These are phyloP conservation scores for Ceriops decandra DNA, from an alignment of 345 rosid genomes.

Conservation along the genomic window DNA sequence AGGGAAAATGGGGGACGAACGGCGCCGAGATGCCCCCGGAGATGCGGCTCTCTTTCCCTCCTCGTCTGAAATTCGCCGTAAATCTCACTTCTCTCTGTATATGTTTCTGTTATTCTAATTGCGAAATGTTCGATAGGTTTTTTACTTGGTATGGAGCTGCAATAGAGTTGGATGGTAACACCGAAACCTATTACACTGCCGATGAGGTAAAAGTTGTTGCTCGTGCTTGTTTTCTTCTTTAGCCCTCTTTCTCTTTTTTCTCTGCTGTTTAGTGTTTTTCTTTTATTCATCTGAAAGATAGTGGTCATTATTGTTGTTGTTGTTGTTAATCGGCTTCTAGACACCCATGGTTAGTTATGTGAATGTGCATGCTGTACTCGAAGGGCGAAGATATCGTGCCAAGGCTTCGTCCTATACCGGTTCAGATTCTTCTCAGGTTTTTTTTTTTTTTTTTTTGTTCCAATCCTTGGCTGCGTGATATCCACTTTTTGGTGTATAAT, in stretches of 20 bases:
- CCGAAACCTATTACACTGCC: slow-evolving; percentile 90
- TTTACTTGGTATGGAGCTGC: slow-evolving; percentile 97
- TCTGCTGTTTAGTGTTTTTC: not conserved
- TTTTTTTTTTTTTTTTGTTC: not conserved
- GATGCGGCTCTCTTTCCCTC: slow-evolving; percentile 83
- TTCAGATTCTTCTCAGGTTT: slow-evolving; percentile 47
- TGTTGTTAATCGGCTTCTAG: slow-evolving; percentile 28
- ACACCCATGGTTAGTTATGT: slow-evolving; percentile 96
- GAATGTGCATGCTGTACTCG: slow-evolving; percentile 78
- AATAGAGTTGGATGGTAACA: slow-evolving; percentile 75
- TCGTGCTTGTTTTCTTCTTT: not conserved
- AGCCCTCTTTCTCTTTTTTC: not conserved
- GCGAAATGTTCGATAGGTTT: slow-evolving; percentile 44
- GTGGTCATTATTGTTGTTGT: not conserved
- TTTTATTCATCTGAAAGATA: not conserved
- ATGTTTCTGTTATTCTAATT: not conserved
- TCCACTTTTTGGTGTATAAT: not conserved
- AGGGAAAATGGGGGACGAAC: slow-evolving; percentile 48
- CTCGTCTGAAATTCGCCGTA: slow-evolving; percentile 82
- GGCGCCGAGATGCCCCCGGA: slow-evolving; percentile 86
- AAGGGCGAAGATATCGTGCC: slow-evolving; percentile 62
- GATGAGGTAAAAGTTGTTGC: slow-evolving; percentile 56
- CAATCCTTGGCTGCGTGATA: not conserved
- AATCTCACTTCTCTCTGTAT: slow-evolving; percentile 5
- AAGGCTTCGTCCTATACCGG: slow-evolving; percentile 54